Conservation (phyloP, 192 early-diverging fungal species). For the Powellomyces hirtus region DNA sequence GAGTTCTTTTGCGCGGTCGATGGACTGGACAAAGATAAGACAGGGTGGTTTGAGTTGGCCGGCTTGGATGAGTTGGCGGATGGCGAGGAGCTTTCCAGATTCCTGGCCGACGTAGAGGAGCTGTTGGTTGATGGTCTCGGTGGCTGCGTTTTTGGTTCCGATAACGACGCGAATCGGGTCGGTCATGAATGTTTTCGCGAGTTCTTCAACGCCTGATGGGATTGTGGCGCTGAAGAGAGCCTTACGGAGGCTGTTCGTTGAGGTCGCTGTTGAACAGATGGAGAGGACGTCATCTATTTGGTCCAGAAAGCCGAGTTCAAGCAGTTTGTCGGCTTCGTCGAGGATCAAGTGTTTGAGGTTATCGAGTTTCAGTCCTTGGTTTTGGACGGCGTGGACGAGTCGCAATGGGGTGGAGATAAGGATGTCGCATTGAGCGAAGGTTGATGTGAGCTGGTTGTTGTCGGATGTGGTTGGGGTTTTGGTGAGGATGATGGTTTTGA, state of each 20-base stretch:
- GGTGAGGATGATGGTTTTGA: slow-evolving; percentile 79
- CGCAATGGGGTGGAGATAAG: slow-evolving; percentile 91
- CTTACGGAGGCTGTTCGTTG: slow-evolving; percentile 64
- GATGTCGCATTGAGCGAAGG: slow-evolving; percentile 61
- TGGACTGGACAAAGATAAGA: slow-evolving; percentile 95
- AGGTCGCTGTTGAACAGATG: slow-evolving; percentile 69
- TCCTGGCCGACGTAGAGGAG: slow-evolving; percentile 91
- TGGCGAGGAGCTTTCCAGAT: slow-evolving; percentile 87
- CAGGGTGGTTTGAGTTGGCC: slow-evolving; percentile 91
- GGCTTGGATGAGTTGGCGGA: slow-evolving; percentile 79
- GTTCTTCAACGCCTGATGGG: slow-evolving; percentile 82
- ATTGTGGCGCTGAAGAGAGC: slow-evolving; percentile 94
- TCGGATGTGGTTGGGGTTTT: slow-evolving; percentile 59
- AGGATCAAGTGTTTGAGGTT: slow-evolving; percentile 86
- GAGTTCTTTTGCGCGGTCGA: slow-evolving; percentile 94
- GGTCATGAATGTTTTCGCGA: slow-evolving; percentile 90
- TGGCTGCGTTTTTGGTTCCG: slow-evolving; percentile 86
- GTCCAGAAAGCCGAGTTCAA: slow-evolving; percentile 84
- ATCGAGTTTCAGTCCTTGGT: slow-evolving; percentile 72
- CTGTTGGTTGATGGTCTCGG: slow-evolving; percentile 84
- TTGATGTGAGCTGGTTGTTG: slow-evolving; percentile 40
- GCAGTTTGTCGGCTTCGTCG: slow-evolving; percentile 95
- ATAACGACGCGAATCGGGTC: slow-evolving; percentile 86
- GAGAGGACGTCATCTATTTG: slow-evolving; percentile 57
- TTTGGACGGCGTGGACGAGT: slow-evolving; percentile 83